Evolutionary conservation across 129 eudicot species (phyloP).

Genomic region (Escallonia herrerae): DNA sequence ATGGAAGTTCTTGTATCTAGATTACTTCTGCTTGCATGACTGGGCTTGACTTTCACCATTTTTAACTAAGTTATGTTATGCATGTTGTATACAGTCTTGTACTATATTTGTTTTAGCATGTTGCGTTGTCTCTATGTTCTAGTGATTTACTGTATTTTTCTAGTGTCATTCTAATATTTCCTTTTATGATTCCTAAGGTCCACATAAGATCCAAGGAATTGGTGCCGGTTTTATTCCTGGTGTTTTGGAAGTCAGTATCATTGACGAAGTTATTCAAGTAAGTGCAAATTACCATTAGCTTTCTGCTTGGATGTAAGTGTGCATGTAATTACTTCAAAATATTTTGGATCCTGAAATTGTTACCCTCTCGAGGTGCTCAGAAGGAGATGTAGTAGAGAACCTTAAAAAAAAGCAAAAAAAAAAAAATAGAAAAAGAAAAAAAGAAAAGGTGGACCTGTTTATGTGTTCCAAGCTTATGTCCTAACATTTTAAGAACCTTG

Average conservation of each 20-base stretch:
- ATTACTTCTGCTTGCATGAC: too few species aligned
- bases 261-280: conserved; percentile 93
- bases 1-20: too few species aligned
- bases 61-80: background rate
- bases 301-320: background rate
- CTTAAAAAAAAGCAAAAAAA: too few species aligned
- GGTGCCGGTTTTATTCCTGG: conserved; percentile 97
- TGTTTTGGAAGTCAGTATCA: conserved; percentile 52
- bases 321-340: background rate
- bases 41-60: too few species aligned
- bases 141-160: background rate
- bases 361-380: background rate
- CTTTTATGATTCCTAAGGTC: conserved; percentile 46
- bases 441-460: background rate
- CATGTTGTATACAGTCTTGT: background rate
- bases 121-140: background rate
- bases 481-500: background rate
- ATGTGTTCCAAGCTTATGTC: background rate
- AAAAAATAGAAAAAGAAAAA: background rate
- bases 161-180: background rate
- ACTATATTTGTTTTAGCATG: background rate
- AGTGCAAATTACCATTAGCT: conserved; percentile 7
- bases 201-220: conserved; percentile 93
- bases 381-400: background rate
- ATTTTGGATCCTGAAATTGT: background rate